Conservation (phyloP, 352 stramenopile genomes). For the Phytophthora fragariaefolia region DNA sequence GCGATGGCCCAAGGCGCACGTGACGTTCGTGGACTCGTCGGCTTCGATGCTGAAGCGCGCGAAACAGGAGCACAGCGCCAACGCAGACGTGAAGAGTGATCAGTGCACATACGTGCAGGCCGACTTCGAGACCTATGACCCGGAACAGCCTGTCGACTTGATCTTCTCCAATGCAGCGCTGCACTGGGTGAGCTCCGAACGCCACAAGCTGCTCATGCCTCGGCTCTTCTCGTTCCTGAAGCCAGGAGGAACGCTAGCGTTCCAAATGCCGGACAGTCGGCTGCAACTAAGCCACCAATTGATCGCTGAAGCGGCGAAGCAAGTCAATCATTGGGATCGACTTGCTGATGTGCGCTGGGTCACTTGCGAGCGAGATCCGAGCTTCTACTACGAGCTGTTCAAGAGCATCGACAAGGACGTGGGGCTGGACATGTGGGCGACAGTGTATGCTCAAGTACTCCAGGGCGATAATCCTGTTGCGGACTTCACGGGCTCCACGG, state of each 20-base stretch:
- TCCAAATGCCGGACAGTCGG: constrained; percentile 79
- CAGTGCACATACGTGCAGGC: constrained; percentile 55
- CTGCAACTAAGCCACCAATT: constrained; percentile 63
- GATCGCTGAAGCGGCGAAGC: constrained; percentile 56
- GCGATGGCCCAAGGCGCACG: constrained; percentile 55
- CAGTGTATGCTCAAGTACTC: constrained; percentile 69
- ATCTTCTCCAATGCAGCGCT: constrained; percentile 80
- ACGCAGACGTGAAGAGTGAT: constrained; percentile 26
- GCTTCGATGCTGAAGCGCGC: constrained; percentile 61
- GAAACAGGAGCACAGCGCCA: constrained; percentile 45
- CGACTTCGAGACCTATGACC: constrained; percentile 64
- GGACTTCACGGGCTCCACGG: constrained; percentile 72
- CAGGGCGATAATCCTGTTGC: constrained; percentile 70
- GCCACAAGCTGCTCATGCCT: constrained; percentile 53
- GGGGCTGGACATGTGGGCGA: constrained; percentile 69
- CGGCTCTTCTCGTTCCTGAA: constrained; percentile 67
- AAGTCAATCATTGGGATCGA: constrained; percentile 46
- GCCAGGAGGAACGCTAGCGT: constrained; percentile 68
- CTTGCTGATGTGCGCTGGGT: constrained; percentile 69
- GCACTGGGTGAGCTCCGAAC: constrained; percentile 68
- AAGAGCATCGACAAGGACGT: constrained; percentile 21
- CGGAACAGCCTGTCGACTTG: constrained; percentile 53
- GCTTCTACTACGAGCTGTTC: constrained; percentile 80
- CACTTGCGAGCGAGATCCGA: constrained; percentile 65
- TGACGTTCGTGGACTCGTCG: constrained; percentile 75